Conservation (phyloP, 2,329 filamentous ascomycete species). For the Paracamarosporium sp. region DNA sequence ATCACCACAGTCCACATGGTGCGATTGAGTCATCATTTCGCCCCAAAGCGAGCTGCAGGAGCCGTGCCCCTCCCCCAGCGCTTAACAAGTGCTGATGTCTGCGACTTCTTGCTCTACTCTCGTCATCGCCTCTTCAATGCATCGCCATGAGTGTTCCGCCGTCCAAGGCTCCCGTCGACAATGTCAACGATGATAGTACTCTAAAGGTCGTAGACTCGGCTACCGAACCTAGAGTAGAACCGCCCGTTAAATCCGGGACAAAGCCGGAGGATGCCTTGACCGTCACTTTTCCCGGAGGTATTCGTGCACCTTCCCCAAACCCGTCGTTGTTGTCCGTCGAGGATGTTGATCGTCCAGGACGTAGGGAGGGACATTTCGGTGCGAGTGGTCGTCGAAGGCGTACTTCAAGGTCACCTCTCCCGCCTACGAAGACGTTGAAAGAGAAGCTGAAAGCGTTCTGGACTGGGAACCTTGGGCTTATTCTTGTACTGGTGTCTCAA, state of each 20-base stretch:
- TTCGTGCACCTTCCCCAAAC: constrained; percentile 41
- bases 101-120: not conserved
- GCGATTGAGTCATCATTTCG: constrained; percentile 6
- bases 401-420: constrained; percentile 30
- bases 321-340: constrained; percentile 44
- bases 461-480: constrained; percentile 72
- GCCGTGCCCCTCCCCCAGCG: constrained; percentile 3
- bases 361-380: constrained; percentile 25
- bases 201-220: constrained; percentile 23
- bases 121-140: constrained; percentile 15
- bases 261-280: constrained; percentile 35
- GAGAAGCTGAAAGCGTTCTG: constrained; percentile 55
- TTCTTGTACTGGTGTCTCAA: constrained; percentile 76
- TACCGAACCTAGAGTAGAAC: constrained; percentile 10
- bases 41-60: not conserved
- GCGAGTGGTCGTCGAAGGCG: constrained; percentile 19
- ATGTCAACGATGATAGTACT: constrained; percentile 15
- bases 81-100: not conserved
- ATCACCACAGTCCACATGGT: not conserved
- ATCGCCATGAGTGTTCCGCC: constrained; percentile 32
- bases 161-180: constrained; percentile 23
- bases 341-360: constrained; percentile 35
- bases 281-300: constrained; percentile 33
- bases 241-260: constrained; percentile 33
- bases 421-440: constrained; percentile 26